These are phyloP conservation scores for Penicillium parvum DNA, from an alignment of 495 filamentous ascomycete species.

Conservation along the genomic window DNA sequence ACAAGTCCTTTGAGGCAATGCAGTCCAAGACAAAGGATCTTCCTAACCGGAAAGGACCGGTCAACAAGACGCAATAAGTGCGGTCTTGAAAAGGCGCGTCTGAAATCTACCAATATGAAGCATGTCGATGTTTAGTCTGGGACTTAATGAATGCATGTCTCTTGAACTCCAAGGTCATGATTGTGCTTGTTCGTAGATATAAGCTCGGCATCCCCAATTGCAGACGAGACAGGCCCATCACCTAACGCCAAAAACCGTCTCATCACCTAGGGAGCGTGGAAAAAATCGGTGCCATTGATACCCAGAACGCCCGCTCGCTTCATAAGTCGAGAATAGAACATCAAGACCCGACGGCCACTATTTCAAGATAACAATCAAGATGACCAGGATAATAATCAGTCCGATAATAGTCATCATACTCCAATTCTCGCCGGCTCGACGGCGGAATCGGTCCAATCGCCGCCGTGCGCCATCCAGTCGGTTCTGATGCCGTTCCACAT, in stretches of 20 bases:
- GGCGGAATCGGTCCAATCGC: conserved; percentile 63
- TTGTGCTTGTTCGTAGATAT: too few species aligned
- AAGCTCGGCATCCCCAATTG: too few species aligned
- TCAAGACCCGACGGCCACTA: conserved; percentile 26
- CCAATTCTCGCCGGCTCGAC: conserved; percentile 72
- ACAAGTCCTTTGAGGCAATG: conserved; percentile 45
- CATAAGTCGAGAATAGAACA: conserved; percentile 7
- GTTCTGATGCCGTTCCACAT: conserved; percentile 74
- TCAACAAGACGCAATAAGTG: too few species aligned
- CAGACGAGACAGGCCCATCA: not conserved
- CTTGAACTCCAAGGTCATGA: too few species aligned
- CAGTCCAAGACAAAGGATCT: conserved; percentile 48
- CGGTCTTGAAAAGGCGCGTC: too few species aligned
- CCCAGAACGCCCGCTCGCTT: conserved; percentile 24
- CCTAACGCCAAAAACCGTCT: conserved; percentile 15
- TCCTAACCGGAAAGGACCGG: conserved; percentile 16
- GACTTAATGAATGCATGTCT: too few species aligned
- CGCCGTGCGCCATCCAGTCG: conserved; percentile 69
- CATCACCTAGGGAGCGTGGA: too few species aligned
- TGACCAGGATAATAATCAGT: conserved; percentile 70
- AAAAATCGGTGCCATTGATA: conserved; percentile 9
- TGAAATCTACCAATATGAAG: too few species aligned
- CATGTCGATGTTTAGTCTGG: too few species aligned
- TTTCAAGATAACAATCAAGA: conserved; percentile 76
- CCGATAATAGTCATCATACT: conserved; percentile 72